Conservation (phyloP, 192 early-diverging fungal genomes). For the Umbelopsis sp. region DNA sequence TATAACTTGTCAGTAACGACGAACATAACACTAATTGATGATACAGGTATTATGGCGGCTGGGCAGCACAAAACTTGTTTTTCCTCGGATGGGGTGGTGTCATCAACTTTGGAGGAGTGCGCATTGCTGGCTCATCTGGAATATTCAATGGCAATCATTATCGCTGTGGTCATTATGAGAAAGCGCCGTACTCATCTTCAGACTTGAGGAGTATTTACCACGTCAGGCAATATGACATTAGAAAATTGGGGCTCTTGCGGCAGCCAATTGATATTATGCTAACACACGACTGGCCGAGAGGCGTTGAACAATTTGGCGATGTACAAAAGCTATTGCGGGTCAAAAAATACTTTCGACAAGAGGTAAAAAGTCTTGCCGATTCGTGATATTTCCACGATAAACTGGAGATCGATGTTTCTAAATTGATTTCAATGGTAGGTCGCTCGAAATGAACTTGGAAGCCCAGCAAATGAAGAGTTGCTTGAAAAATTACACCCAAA, state of each 20-base stretch:
- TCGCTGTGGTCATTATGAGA: conserved; percentile 70
- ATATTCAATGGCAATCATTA: conserved; percentile 78
- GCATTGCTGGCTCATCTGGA: conserved; percentile 93
- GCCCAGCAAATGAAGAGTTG: conserved; percentile 69
- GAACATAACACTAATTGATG: not conserved
- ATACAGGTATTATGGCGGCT: conserved; percentile 87
- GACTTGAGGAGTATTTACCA: conserved; percentile 83
- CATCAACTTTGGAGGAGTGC: conserved; percentile 82
- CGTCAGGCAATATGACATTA: conserved; percentile 81
- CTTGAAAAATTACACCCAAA: conserved; percentile 75
- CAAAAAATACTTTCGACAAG: conserved; percentile 77
- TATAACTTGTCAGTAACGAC: not conserved
- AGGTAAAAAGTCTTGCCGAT: conserved; percentile 53
- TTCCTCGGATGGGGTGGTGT: conserved; percentile 88
- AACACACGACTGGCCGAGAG: conserved; percentile 96
- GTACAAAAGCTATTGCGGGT: conserved; percentile 53
- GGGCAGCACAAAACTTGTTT: conserved; percentile 93
- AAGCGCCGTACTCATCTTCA: conserved; percentile 69
- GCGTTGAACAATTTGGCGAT: conserved; percentile 83
- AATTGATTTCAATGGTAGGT: conserved; percentile 50
- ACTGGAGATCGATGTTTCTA: not conserved
- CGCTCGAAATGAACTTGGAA: conserved; percentile 73
- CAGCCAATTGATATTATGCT: conserved; percentile 86
- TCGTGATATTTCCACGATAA: no score
- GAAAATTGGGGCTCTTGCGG: conserved; percentile 72